Conservation (phyloP, 2,329 filamentous ascomycete species). For the Epichloe typhina region DNA sequence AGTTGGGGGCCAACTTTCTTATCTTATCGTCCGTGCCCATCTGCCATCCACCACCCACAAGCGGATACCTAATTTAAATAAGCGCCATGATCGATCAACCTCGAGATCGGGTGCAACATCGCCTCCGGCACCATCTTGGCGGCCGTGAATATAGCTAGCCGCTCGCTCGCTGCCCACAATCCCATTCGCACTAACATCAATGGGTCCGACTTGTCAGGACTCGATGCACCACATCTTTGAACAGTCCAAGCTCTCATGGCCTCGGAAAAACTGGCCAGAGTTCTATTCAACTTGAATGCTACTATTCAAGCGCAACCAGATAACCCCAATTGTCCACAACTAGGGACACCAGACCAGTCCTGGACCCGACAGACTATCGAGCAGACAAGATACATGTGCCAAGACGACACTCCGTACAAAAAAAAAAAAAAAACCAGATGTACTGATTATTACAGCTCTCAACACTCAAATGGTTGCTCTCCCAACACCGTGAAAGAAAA, state of each 20-base stretch:
- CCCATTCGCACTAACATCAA: background rate
- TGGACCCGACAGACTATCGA: too few relatives aligned
- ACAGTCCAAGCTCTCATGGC: background rate
- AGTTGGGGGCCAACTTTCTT: background rate
- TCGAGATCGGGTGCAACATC: too few relatives aligned
- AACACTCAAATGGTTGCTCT: too few relatives aligned
- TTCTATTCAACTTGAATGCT: too few relatives aligned
- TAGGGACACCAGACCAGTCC: background rate
- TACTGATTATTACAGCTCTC: too few relatives aligned
- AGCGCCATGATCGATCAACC: too few relatives aligned
- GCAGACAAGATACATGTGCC: too few relatives aligned
- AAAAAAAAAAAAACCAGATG: background rate
- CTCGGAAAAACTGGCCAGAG: background rate
- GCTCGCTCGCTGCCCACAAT: background rate
- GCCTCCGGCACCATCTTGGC: too few relatives aligned
- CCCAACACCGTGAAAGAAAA: too few relatives aligned
- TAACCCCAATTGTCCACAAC: background rate
- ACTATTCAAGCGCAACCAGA: too few relatives aligned
- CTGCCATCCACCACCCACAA: background rate
- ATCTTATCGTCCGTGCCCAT: slow-evolving; percentile 13
- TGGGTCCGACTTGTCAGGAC: background rate
- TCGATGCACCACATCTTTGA: background rate
- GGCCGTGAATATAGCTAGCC: background rate
- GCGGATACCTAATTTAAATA: background rate
- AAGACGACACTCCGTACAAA: background rate